Evolutionary conservation across 306 rosid genomes (phyloP).

Genomic region (Cucurbita ficifolia): DNA sequence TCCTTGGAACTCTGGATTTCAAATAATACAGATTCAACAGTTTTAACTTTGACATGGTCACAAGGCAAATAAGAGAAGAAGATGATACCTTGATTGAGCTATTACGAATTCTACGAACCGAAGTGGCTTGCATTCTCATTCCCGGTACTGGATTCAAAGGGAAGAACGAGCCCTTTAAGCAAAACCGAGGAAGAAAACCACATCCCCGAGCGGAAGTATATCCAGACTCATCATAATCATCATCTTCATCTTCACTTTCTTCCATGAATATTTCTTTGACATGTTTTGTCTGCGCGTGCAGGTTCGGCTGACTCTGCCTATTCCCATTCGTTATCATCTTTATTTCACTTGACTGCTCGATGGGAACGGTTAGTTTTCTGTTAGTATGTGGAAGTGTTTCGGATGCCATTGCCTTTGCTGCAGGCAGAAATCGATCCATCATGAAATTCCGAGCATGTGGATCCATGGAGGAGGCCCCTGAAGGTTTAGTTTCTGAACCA

Average conservation of each 20-base stretch:
- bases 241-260: slow-evolving; percentile 39
- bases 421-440: slow-evolving; percentile 76
- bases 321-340: slow-evolving; percentile 18
- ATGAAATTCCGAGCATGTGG: slow-evolving; percentile 51
- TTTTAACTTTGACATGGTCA: slow-evolving; percentile 12
- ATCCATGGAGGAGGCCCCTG: slow-evolving; percentile 37
- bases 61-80: neutral
- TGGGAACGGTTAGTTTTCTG: slow-evolving; percentile 28
- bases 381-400: slow-evolving; percentile 37
- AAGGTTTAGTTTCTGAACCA: slow-evolving; percentile 25
- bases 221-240: slow-evolving; percentile 18
- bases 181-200: slow-evolving; percentile 45
- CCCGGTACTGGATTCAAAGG: slow-evolving; percentile 44
- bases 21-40: slow-evolving; percentile 13
- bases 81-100: slow-evolving; percentile 13
- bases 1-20: slow-evolving; percentile 25
- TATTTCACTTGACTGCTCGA: slow-evolving; percentile 36
- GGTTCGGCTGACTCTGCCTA: slow-evolving; percentile 19
- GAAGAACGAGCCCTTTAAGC: slow-evolving; percentile 16
- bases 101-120: slow-evolving; percentile 22
- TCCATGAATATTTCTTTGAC: slow-evolving; percentile 18
- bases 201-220: slow-evolving; percentile 21
- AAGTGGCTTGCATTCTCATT: slow-evolving; percentile 28
- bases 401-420: slow-evolving; percentile 76
- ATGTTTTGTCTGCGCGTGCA: slow-evolving; percentile 18